Evolutionary conservation across 805 yeast genomes (phyloP), one percentile per base, ranked within the genome.

Genomic region (Spencermartinsiella europaea): DNA sequence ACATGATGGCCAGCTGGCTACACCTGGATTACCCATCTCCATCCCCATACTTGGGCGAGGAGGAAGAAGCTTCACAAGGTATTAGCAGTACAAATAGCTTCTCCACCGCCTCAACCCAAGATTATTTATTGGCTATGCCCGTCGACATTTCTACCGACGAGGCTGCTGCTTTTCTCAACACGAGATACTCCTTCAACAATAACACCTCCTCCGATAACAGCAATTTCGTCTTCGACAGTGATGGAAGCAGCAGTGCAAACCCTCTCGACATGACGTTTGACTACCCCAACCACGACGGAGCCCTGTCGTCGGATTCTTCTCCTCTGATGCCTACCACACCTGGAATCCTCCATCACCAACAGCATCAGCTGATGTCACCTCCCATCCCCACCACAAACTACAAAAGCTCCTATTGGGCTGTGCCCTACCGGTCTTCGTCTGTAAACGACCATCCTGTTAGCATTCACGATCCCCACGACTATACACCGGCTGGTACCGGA

Each of bases 1-100:
- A 5, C 16, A 21, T 10, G 10, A 42, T 42, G 45, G 16, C 45
- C 17, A 34, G 19, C 35, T 44, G 46, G 46, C 44, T 44, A 4
- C 35, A 44, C 38, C 35, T 44, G 40, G 46, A 42, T 15, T 40
- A 15, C 37, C 25, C 40, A 7, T 28, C 28, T 4, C 27, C 38
- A 5, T n/a, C n/a, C n/a, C n/a, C n/a, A n/a, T n/a, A n/a, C n/a
- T n/a, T n/a, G n/a, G n/a, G n/a, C n/a, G n/a, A n/a, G n/a, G 21
- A 15, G n/a, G 20, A n/a, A n/a, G 5, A 7, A 8, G 19, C n/a
- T 7, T 12, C 19, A 15, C 8, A 5, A n/a, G n/a, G 25, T 12
- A 16, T 19, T n/a, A 19, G n/a, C 25, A 34, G 38, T 17, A 15
- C 38, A 8, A 17, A 34, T 34, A 34, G 38, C 10, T 34, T 12